These are phyloP conservation scores for Fusarium gaditjirri DNA, from an alignment of 2,329 filamentous ascomycete species.

Conservation along the genomic window DNA sequence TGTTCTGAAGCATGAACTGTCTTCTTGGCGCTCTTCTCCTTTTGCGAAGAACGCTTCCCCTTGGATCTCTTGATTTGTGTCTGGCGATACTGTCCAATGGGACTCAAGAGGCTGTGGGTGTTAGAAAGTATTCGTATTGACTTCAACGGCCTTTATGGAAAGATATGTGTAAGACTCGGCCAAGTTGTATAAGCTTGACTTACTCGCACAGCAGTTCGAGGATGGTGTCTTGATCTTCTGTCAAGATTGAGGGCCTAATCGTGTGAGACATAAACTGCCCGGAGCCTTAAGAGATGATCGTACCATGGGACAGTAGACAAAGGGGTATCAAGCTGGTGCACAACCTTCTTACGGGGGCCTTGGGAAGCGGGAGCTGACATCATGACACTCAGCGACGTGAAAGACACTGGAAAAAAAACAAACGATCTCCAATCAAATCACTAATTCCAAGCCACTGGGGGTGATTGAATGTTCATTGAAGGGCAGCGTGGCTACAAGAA, in stretches of 20 bases:
- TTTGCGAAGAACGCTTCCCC: slow-evolving; percentile 66
- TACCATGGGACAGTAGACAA: slow-evolving; percentile 72
- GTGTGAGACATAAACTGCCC: background rate
- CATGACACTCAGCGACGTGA: background rate
- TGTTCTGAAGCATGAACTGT: slow-evolving; percentile 26
- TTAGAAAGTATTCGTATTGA: slow-evolving; percentile 8
- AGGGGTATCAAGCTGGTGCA: slow-evolving; percentile 74
- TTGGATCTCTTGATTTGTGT: slow-evolving; percentile 66
- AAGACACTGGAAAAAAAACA: background rate
- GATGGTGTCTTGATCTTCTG: slow-evolving; percentile 70
- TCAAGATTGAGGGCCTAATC: slow-evolving; percentile 68
- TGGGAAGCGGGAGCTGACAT: slow-evolving; percentile 44
- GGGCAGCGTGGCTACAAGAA: background rate
- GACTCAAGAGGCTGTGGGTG: slow-evolving; percentile 65
- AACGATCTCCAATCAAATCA: too few relatives aligned
- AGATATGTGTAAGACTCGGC: background rate
- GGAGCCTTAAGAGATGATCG: background rate
- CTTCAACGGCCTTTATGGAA: background rate
- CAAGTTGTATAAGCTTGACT: slow-evolving; percentile 30
- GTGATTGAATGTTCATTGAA: background rate
- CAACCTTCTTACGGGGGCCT: slow-evolving; percentile 61
- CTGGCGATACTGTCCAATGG: slow-evolving; percentile 70
- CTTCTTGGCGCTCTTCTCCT: slow-evolving; percentile 56
- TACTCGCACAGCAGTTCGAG: slow-evolving; percentile 76
- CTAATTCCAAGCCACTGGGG: background rate